These are phyloP conservation scores for Clonostachys sp. DNA, from an alignment of 2,329 filamentous ascomycete genomes.

Conservation along the genomic window DNA sequence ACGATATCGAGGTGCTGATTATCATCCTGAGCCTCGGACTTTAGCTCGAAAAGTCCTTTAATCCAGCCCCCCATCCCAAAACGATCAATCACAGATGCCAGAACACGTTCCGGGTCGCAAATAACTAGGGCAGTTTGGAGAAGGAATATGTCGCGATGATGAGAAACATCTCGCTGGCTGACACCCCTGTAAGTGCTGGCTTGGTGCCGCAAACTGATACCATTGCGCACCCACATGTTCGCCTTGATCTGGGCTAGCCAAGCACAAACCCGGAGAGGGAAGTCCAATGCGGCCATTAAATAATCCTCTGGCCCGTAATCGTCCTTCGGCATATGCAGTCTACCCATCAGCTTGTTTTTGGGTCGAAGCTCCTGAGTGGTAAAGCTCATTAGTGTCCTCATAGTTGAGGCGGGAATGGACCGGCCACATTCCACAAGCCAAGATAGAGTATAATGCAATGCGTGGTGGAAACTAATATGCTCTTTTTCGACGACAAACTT, in stretches of 20 bases:
- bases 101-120: constrained; percentile 75
- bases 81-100: constrained; percentile 86
- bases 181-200: constrained; percentile 91
- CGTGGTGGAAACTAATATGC: constrained; percentile 95
- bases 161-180: constrained; percentile 82
- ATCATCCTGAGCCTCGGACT: constrained; percentile 76
- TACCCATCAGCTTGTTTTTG: constrained; percentile 58
- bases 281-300: constrained; percentile 85
- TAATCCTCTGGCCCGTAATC: constrained; percentile 69
- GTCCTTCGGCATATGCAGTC: constrained; percentile 49
- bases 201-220: constrained; percentile 91
- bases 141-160: constrained; percentile 92
- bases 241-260: constrained; percentile 99
- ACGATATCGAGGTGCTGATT: constrained; percentile 85
- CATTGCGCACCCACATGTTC: constrained; percentile 97
- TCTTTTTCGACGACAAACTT: constrained; percentile 86
- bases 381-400: constrained; percentile 68
- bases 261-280: constrained; percentile 85
- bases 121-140: constrained; percentile 86
- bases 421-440: constrained; percentile 93
- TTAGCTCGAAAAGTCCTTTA: constrained; percentile 71
- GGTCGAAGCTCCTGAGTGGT: constrained; percentile 65
- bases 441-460: constrained; percentile 90
- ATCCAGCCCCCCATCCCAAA: constrained; percentile 89
- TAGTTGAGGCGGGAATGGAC: constrained; percentile 61